These are phyloP conservation scores for Neonectria faginata DNA, from an alignment of 2,329 filamentous ascomycete genomes.

Conservation along the genomic window DNA sequence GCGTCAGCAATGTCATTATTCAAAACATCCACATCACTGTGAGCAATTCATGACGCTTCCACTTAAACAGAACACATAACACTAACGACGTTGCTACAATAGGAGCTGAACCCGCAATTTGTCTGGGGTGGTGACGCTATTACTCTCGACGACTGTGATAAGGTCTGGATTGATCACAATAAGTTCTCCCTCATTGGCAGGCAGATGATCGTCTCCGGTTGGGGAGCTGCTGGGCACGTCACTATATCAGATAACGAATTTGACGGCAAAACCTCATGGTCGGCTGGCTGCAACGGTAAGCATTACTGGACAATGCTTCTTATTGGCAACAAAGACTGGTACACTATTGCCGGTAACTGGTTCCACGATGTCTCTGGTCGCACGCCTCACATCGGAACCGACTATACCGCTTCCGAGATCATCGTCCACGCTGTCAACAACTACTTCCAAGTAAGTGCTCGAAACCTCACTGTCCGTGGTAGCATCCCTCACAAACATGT, in stretches of 20 bases:
- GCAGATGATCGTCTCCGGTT: constrained; percentile 69
- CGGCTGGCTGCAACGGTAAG: constrained; percentile 66
- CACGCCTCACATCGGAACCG: constrained; percentile 65
- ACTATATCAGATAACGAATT: constrained; percentile 70
- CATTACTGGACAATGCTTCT: constrained; percentile 71
- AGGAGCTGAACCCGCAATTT: constrained; percentile 65
- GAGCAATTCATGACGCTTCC: background rate
- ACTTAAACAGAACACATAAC: background rate
- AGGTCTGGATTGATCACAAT: constrained; percentile 63
- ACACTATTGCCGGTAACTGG: constrained; percentile 69
- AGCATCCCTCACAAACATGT: background rate
- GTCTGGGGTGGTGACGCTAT: constrained; percentile 71
- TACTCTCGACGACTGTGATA: constrained; percentile 58
- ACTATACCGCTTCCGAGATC: constrained; percentile 51
- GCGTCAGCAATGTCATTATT: constrained; percentile 67
- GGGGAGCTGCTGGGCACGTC: constrained; percentile 62
- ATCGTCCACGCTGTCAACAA: constrained; percentile 70
- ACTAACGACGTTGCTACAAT: background rate
- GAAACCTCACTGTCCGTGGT: background rate
- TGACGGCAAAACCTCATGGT: constrained; percentile 64
- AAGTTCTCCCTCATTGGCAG: constrained; percentile 68
- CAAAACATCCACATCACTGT: constrained; percentile 66
- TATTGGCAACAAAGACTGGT: constrained; percentile 52
- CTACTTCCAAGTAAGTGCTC: constrained; percentile 59
- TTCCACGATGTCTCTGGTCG: constrained; percentile 68